These are phyloP conservation scores for Solanum hybrid DNA, from an alignment of 305 asterid genomes.

Conservation along the genomic window DNA sequence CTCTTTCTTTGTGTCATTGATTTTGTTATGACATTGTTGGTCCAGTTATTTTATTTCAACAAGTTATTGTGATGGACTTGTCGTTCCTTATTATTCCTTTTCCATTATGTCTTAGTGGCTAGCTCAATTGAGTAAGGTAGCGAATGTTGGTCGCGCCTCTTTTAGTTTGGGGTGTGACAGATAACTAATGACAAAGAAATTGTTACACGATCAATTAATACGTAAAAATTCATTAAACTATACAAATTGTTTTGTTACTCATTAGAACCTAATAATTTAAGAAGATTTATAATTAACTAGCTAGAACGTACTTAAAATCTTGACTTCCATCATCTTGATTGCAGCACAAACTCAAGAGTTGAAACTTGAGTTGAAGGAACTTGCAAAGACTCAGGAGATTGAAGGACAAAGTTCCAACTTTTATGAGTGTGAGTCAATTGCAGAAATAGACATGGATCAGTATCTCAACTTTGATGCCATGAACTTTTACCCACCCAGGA, in stretches of 20 bases:
- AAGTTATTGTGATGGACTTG: not conserved
- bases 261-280: not conserved
- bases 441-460: not conserved
- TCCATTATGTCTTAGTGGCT: not conserved
- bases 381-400: not conserved
- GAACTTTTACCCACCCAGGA: not conserved
- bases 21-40: not conserved
- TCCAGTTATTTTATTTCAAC: not conserved
- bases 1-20: not conserved
- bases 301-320: not conserved
- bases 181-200: too few relatives aligned
- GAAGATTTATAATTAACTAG: not conserved
- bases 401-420: not conserved
- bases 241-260: not conserved
- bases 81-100: not conserved
- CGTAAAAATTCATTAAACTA: too few relatives aligned
- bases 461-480: not conserved
- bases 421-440: not conserved
- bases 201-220: not conserved
- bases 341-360: slow-evolving; percentile 16
- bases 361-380: slow-evolving; percentile 12
- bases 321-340: not conserved
- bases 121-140: not conserved
- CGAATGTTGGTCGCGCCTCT: not conserved
- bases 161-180: not conserved